Base-by-base conservation (phyloP, 2,329 filamentous ascomycete species). In the Fusarium ambrosium region DNA sequence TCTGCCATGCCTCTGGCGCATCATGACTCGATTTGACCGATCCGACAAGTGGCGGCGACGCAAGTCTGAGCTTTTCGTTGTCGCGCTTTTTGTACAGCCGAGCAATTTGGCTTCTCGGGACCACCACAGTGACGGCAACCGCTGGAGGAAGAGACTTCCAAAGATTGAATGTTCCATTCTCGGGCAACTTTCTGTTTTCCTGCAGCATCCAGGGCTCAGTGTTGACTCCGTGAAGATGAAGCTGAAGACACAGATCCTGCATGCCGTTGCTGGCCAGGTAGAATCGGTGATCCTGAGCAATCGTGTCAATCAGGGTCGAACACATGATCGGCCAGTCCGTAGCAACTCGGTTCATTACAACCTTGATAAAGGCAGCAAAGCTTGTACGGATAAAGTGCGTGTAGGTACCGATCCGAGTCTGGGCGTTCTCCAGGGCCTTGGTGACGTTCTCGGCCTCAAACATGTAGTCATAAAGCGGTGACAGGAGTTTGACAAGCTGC, bases 381-480 rank as follows among this genome's bases (percentile, higher is more conserved):
- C 82, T 85, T 14, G 81, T 82, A 10, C 82, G 80, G 68, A 86
- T 83, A 64, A 82, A 85, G 22, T 76, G 73, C 0, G 80, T 74
- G 45, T 82, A 82, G 2, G 64, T 65, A 14, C 67, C 63, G 51
- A 48, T 63, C 55, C 70, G 72, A 13, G 56, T 13, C 51, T 55
- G 34, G 11, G 45, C 39, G 20, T 68, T 37, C 45, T 55, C 72
- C 27, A 69, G 69, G 48, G 73, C 58, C 20, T 60, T 70, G 1
- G 41, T 43, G 4, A 80, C 64, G 55, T 85, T 81, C 72, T 88
- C 87, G 24, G 79, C 58, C 22, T 78, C 62, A 56, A 89, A 88
- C 82, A 89, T 87, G 9, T 82, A 75, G 14, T 81, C 72, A 73
- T 88, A 89, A 3, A 87, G 72, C 4, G 80, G 67, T 62, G 85